A percentile compares a stretch with the other conserved stretches of the same genome.
Conservation (phyloP, 225 moss, liverwort and hornwort species). For the Asterella californica region DNA sequence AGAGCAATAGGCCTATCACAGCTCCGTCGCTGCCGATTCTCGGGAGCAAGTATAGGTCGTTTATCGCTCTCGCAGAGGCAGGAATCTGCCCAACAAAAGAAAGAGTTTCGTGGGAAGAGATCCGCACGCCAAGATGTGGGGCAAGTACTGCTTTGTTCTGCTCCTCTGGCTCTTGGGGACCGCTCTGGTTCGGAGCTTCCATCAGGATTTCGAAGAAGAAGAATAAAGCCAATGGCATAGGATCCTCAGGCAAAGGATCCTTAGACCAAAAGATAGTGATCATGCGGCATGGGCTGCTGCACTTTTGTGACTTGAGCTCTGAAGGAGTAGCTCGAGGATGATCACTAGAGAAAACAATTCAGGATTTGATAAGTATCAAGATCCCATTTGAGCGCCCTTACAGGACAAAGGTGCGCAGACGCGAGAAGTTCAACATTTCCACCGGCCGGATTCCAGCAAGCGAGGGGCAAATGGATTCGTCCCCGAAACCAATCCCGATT, state of each 20-base stretch:
- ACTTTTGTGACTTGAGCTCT: background rate
- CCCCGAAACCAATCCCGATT: background rate
- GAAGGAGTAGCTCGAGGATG: conserved; percentile 12
- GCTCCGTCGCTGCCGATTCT: conserved; percentile 2
- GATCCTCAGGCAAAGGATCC: background rate
- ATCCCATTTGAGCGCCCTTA: background rate
- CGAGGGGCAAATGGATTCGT: conserved; percentile 7
- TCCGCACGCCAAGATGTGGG: conserved; percentile 25
- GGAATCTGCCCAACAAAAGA: conserved; percentile 8
- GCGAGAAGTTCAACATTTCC: conserved; percentile 10
- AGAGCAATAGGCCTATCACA: background rate
- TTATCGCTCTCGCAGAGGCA: conserved; percentile 9
- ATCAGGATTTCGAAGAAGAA: background rate
- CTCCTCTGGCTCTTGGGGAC: conserved; percentile 21
- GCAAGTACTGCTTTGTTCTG: conserved; percentile 27
- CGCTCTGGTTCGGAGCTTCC: conserved; percentile 14
- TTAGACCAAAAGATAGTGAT: background rate
- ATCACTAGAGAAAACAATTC: conserved; percentile 1
- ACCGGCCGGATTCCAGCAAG: conserved; percentile 2
- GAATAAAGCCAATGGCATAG: background rate
- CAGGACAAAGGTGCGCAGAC: conserved; percentile 4
- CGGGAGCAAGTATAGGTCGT: conserved; percentile 22
- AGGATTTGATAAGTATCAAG: background rate
- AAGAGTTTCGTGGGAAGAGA: background rate
- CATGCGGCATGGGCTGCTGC: background rate